Percentiles rank a stretch among this genome's conserved stretches.
phyloP scores from a whole-genome alignment of 345 rosid species.

The Eucalyptus microcorys region DNA sequence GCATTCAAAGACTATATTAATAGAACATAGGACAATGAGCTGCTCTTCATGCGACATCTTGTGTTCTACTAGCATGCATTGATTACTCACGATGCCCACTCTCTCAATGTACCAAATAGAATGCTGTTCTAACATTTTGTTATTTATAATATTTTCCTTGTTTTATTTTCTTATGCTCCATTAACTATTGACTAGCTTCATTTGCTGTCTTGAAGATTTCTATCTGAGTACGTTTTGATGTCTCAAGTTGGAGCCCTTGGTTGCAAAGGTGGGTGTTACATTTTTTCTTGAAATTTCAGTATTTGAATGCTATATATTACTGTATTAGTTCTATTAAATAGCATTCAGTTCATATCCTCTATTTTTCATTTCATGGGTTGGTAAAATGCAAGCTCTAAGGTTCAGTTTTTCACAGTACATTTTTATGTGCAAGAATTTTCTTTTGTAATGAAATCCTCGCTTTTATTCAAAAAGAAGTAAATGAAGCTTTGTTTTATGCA shows the following conservation, averaged over 20 bases:
- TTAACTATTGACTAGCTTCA: not conserved
- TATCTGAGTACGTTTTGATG: conserved; percentile 76
- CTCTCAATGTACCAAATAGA: not conserved
- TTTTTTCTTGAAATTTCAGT: not conserved
- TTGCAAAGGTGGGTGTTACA: conserved; percentile 63
- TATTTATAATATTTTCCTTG: not conserved
- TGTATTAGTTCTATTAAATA: not conserved
- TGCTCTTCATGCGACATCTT: not conserved
- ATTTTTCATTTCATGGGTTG: not conserved
- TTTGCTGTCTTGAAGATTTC: conserved; percentile 38
- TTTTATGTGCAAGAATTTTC: not conserved
- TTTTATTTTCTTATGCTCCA: not conserved
- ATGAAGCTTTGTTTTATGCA: conserved; percentile 11
- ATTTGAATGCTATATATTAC: not conserved
- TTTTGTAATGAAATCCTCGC: not conserved
- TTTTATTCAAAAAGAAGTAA: not conserved
- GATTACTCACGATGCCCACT: not conserved
- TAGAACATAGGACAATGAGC: not conserved
- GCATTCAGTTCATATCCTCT: not conserved
- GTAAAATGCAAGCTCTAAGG: not conserved
- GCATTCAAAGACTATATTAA: not conserved
- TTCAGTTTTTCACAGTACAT: not conserved
- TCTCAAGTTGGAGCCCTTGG: conserved; percentile 93
- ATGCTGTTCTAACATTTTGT: not conserved
- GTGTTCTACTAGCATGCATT: not conserved